Evolutionary conservation across 352 stramenopile species (phyloP).

Genomic region (Phytophthora cajani): DNA sequence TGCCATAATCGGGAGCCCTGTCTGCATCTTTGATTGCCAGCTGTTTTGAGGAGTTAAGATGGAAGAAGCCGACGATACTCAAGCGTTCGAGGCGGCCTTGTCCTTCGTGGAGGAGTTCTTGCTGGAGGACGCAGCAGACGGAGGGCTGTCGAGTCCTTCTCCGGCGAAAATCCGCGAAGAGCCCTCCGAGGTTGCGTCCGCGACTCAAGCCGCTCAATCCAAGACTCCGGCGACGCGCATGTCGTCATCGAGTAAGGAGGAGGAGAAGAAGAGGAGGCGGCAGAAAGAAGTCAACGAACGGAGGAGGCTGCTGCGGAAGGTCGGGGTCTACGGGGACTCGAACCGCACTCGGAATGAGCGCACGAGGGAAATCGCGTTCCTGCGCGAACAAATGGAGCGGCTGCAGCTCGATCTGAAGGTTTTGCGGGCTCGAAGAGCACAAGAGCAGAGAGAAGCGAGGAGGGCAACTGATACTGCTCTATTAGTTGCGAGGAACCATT

Average conservation of each 20-base stretch:
- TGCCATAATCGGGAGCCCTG: too few species aligned
- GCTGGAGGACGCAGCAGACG: conserved; percentile 4
- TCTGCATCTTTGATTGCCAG: too few species aligned
- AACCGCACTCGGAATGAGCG: conserved; percentile 31
- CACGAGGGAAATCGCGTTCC: conserved; percentile 64
- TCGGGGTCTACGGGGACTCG: conserved; percentile 30
- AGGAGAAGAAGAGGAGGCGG: conserved; percentile 10
- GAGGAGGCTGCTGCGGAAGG: conserved; percentile 37
- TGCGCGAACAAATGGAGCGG: conserved; percentile 61
- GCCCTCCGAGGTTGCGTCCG: background rate
- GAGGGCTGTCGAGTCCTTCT: background rate
- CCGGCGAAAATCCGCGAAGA: background rate
- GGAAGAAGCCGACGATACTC: conserved; percentile 10
- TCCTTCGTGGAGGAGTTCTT: conserved; percentile 33
- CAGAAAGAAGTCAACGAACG: conserved; percentile 21
- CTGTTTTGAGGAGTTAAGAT: background rate
- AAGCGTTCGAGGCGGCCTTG: conserved; percentile 24
- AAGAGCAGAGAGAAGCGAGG: background rate
- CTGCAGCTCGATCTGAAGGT: conserved; percentile 56
- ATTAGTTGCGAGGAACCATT: conserved; percentile 6
- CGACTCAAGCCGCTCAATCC: background rate
- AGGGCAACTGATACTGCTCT: background rate
- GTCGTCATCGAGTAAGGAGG: conserved; percentile 1
- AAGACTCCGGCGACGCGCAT: background rate
- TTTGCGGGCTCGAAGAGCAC: conserved; percentile 17